Base-by-base conservation (phyloP, 805 yeast genomes). In the Suhomyces faveliae region DNA sequence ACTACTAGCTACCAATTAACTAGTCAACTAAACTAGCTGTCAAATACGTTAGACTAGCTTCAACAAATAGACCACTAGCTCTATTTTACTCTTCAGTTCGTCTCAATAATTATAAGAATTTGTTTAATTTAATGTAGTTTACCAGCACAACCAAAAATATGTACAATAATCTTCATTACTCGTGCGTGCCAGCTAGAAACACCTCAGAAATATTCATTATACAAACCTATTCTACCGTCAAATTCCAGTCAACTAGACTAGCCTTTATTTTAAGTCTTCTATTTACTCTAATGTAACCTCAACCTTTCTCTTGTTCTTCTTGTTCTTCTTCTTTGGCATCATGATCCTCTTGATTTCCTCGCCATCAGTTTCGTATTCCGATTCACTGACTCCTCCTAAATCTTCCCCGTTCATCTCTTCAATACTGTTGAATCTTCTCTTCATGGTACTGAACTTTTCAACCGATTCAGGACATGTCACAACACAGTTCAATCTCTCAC, bases 401-500 rank as follows among this genome's bases (percentile, higher is more conserved):
- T 55, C 58, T 4, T 48, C 53, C 0, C 54, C 54, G 33, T 46
- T 49, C 46, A 54, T 48, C 33, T 54, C 60, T 35, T 64, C 74
- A 19, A 59, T 48, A 12, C 66, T 70, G 19, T 65, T 64, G 50
- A 63, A 60, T 60, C 83, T 70, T 65, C 80, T 82, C 68, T 82
- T 85, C 84, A 87, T 81, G 7, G 87, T 80, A 2, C 74, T 81
- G 15, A 77, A 66, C 62, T 85, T 85, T 63, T 94, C 98, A 30
- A 92, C 79, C 7, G 75, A 66, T 61, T 92, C 99, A 35, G 85
- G 81, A 44, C 87, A 81, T 2, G 87, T 77, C 11, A 85, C 78
- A 19, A 90, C 83, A 69, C 97, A 92, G 64, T 89, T 92, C 52
- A 94, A 77, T 60, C 99, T 78, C 68, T 94, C 98, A 10, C 95